Conservation (phyloP, 768 basidiomycete genomes). For the Kwoniella shandongensis region DNA sequence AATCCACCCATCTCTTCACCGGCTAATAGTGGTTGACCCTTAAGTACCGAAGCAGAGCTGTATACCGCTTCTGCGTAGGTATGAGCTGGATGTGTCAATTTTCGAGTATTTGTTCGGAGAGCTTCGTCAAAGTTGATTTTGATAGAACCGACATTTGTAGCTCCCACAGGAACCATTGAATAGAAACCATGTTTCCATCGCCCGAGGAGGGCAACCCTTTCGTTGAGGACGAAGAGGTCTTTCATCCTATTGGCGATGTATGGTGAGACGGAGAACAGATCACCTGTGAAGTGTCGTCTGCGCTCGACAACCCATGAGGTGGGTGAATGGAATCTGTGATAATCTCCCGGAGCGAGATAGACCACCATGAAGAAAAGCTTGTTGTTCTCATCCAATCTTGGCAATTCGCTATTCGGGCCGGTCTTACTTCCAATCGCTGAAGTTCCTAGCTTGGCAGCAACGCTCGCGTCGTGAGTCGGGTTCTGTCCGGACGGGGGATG, state of each 20-base stretch:
- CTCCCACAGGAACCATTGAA: constrained; percentile 94
- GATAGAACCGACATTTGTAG: constrained; percentile 96
- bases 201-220: constrained; percentile 90
- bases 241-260: constrained; percentile 89
- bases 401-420: constrained; percentile 34
- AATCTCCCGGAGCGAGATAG: constrained; percentile 97
- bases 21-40: constrained; percentile 79
- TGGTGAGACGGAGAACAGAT: constrained; percentile 93
- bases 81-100: constrained; percentile 65
- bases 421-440: constrained; percentile 24
- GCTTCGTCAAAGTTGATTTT: constrained; percentile 91
- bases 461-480: constrained; percentile 68
- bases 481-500: constrained; percentile 29
- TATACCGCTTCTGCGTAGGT: constrained; percentile 93
- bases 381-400: constrained; percentile 66
- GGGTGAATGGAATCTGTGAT: constrained; percentile 95
- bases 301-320: constrained; percentile 97
- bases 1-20: constrained; percentile 99
- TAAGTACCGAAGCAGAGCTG: constrained; percentile 75
- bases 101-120: constrained; percentile 83
- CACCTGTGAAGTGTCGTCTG: constrained; percentile 91
- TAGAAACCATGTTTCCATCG: constrained; percentile 96
- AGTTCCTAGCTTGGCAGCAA: constrained; percentile 56
- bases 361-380: constrained; percentile 89
- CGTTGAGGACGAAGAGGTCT: constrained; percentile 96